A percentile compares a stretch with the other conserved stretches of the same genome.
Evolutionary conservation across 177 flowering plant genomes (phyloP).

Genomic region (Vitis hybrid): DNA sequence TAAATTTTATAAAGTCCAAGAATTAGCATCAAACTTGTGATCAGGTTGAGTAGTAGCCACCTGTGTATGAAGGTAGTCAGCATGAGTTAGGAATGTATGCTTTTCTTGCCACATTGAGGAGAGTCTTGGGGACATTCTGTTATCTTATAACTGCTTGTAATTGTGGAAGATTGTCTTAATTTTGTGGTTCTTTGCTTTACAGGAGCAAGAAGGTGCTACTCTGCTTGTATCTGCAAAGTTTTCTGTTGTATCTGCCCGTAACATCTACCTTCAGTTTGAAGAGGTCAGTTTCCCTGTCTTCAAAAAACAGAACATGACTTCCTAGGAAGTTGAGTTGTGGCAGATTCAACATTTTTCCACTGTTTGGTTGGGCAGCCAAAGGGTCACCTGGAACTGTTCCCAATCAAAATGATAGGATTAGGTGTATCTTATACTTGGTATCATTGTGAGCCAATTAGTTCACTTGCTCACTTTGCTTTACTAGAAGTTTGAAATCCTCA

Average conservation of each 20-base stretch:
- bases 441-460: no score
- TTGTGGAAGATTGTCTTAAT: neutral
- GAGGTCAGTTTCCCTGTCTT: constrained; percentile 52
- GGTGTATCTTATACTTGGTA: neutral
- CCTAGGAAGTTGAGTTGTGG: neutral
- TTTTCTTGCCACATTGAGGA: neutral
- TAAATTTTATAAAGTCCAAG: no score
- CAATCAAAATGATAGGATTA: neutral
- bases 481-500: no score
- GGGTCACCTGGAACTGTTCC: neutral
- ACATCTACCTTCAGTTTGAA: constrained; percentile 84
- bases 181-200: constrained; percentile 13
- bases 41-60: no score
- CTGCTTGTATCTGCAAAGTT: constrained; percentile 89
- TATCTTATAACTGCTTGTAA: no score
- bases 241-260: constrained; percentile 67
- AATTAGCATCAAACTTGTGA: no score
- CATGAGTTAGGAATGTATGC: no score
- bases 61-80: no score
- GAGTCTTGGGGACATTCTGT: no score
- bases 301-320: neutral
- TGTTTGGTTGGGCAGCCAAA: neutral
- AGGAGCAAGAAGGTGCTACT: constrained; percentile 97
- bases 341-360: neutral
- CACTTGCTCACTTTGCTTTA: no score